Evolutionary conservation across 148 eudicot genomes (phyloP), one percentile per base, ranked within the genome.

Genomic region (Amaranthus palmeri): DNA sequence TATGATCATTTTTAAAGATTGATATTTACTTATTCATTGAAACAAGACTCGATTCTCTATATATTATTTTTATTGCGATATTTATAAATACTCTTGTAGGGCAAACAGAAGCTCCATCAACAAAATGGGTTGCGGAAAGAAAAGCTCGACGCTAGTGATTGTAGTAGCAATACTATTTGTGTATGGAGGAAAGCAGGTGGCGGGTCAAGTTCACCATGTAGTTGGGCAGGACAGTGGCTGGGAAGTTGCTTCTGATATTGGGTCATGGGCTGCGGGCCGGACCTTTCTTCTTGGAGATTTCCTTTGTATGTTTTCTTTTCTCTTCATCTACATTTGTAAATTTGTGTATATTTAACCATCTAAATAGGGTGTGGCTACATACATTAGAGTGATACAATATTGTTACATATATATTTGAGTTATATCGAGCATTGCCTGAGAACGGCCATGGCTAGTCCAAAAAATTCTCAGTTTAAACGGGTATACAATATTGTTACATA

Each of bases 271-370:
- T 14, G 70, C 77, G 48, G 74, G 61, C 15, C 84, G 87, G 25
- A 75, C 80, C 76, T 91, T 91, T 80, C 46, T 80, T 36, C 89
- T 88, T 47, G 96, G 96, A 4, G 96, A 91, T 78, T 85, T 78
- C 42, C 74, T 91, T 41, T 86, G 96, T 91, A 88, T 72, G 84
- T 3, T 50, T 57, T 72, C 18, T 25, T 50, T 70, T 43, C 64
- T 47, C 55, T 69, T 64, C 65, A 11, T 7, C 10, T 11, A 58
- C 52, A 8, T 6, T 55, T 18, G 3, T 54, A 8, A 7, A 25
- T 3, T n/a, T 12, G 13, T 3, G 17, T n/a, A 15, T 25, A 10
- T 8, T 43, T 1, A 17, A 11, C 15, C 11, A 54, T 6, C 4
- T 10, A 10, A 10, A 54, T 54, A 54, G 57, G 15, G 58, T 17